phyloP scores from a whole-genome alignment of 768 basidiomycete species.

The Coprinopsis marcescibilis region DNA sequence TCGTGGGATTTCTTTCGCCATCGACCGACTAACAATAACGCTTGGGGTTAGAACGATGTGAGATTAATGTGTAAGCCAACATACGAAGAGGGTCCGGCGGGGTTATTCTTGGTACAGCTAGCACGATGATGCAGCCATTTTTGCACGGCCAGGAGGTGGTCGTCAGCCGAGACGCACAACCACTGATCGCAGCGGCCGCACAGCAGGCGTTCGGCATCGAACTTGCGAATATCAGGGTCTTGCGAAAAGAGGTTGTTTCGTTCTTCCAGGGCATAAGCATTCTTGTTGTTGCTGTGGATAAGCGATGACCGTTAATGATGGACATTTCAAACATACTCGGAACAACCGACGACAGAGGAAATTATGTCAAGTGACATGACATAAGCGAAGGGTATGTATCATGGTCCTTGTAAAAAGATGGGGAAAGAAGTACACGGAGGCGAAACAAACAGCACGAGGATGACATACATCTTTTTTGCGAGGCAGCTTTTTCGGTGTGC shows the following conservation, averaged over 20 bases:
- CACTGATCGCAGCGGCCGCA: slow-evolving; percentile 61
- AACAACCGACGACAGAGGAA: too few species aligned
- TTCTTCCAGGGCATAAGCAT: slow-evolving; percentile 55
- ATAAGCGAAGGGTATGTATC: too few species aligned
- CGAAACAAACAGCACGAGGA: not conserved
- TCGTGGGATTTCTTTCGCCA: slow-evolving; percentile 6
- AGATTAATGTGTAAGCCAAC: not conserved
- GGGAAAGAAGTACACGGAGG: not conserved
- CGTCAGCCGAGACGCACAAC: slow-evolving; percentile 56
- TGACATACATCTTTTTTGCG: slow-evolving; percentile 65
- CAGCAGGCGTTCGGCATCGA: slow-evolving; percentile 65
- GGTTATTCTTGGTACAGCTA: slow-evolving; percentile 42
- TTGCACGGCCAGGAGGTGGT: slow-evolving; percentile 56
- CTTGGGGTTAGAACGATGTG: not conserved
- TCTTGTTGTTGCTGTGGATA: slow-evolving; percentile 38
- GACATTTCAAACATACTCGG: too few species aligned
- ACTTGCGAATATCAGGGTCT: slow-evolving; percentile 69
- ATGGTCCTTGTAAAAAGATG: slow-evolving; percentile 10
- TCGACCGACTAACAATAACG: not conserved
- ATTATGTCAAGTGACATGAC: too few species aligned
- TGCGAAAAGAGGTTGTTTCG: slow-evolving; percentile 52
- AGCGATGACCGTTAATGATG: slow-evolving; percentile 14
- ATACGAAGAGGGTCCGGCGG: slow-evolving; percentile 15
- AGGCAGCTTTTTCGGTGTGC: slow-evolving; percentile 80
- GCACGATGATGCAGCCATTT: slow-evolving; percentile 61